Conservation (phyloP, 768 basidiomycete genomes). For the Psilocybe azurescens region DNA sequence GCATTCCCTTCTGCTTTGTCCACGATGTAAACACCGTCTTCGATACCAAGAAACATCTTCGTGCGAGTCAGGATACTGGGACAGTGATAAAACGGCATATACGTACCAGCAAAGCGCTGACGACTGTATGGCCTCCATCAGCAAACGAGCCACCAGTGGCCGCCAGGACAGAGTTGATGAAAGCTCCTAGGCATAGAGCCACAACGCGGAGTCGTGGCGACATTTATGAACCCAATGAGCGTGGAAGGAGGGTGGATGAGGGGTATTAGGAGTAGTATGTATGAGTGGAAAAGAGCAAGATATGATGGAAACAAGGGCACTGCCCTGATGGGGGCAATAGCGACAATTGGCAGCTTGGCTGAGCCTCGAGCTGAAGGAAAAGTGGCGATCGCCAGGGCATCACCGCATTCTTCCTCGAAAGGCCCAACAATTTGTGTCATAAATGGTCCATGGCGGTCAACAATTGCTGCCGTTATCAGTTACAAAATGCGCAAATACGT, state of each 20-base stretch:
- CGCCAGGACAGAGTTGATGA: conserved; percentile 36
- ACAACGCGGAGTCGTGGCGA: conserved; percentile 40
- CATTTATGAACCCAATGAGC: conserved; percentile 10
- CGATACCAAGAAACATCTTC: conserved; percentile 82
- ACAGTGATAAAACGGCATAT: conserved; percentile 3
- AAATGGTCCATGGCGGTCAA: neutral
- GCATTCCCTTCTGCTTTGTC: conserved; percentile 89
- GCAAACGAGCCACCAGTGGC: conserved; percentile 47
- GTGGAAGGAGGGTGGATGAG: neutral
- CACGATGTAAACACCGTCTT: conserved; percentile 82
- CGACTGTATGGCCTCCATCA: conserved; percentile 48
- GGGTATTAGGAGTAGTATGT: neutral
- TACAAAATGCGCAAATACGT: neutral
- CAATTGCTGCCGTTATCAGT: neutral
- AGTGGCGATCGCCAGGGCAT: conserved; percentile 1
- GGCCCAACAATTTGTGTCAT: neutral
- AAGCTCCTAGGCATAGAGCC: conserved; percentile 48
- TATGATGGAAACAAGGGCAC: neutral
- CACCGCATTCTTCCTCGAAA: conserved; percentile 16
- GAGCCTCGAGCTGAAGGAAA: neutral
- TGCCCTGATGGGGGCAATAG: neutral
- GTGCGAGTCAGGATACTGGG: neutral
- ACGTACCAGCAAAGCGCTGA: conserved; percentile 57
- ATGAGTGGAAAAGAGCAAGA: conserved; percentile 3
- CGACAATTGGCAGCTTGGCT: neutral